phyloP scores from a whole-genome alignment of 2,329 filamentous ascomycete genomes.

The Epichloe festucae region DNA sequence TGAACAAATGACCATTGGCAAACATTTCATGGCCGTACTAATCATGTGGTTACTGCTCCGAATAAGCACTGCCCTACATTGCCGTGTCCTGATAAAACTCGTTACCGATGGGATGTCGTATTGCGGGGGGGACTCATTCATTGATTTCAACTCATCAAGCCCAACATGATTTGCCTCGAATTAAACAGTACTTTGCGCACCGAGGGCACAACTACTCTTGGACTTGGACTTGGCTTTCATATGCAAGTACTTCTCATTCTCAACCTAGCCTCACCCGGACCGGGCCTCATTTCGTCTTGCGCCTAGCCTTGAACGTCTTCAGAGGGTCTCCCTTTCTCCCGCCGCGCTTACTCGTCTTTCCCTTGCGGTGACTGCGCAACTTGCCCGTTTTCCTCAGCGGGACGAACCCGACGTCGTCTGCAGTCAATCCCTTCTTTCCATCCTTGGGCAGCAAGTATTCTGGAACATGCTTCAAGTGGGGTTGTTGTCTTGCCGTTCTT shows the following conservation, averaged over 20 bases:
- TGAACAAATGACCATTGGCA: too few relatives aligned
- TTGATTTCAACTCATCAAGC: too few relatives aligned
- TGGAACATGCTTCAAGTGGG: slow-evolving; percentile 86
- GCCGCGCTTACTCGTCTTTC: slow-evolving; percentile 16
- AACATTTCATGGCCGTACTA: too few relatives aligned
- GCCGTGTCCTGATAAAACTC: too few relatives aligned
- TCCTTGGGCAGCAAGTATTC: slow-evolving; percentile 80
- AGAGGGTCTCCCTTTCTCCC: slow-evolving; percentile 64
- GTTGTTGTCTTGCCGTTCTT: slow-evolving; percentile 68
- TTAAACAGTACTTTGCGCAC: too few relatives aligned
- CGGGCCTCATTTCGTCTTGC: slow-evolving; percentile 26
- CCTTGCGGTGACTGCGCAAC: slow-evolving; percentile 32
- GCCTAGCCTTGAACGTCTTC: slow-evolving; percentile 68
- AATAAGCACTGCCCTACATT: too few relatives aligned
- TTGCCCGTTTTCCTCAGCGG: slow-evolving; percentile 46
- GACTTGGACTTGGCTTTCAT: too few relatives aligned
- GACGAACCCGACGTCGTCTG: slow-evolving; percentile 63
- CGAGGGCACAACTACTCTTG: too few relatives aligned
- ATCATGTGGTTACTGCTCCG: too few relatives aligned
- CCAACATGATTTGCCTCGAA: too few relatives aligned
- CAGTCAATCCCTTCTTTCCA: slow-evolving; percentile 55
- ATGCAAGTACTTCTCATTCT: not conserved
- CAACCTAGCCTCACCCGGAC: not conserved
- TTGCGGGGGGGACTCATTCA: too few relatives aligned
- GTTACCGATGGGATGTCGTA: too few relatives aligned